Evolutionary conservation across 257 asterid genomes (phyloP).

Genomic region (Catharanthus roseus): DNA sequence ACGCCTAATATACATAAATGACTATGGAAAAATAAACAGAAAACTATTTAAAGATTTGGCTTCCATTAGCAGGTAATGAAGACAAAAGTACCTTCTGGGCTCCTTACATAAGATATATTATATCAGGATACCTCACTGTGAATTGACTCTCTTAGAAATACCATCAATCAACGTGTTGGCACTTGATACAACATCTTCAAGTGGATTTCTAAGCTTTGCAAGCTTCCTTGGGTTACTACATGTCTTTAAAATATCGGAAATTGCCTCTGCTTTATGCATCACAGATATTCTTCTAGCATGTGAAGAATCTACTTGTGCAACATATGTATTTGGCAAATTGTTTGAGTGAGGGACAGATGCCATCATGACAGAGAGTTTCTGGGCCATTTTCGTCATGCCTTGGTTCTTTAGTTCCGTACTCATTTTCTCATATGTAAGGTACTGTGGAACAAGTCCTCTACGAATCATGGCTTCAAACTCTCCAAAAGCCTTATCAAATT

Average conservation of each 20-base stretch:
- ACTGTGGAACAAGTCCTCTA: slow-evolving; percentile 82
- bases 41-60: too few relatives aligned
- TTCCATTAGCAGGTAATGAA: not conserved
- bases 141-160: not conserved
- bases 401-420: slow-evolving; percentile 41
- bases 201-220: slow-evolving; percentile 33
- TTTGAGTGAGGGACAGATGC: slow-evolving; percentile 59
- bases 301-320: slow-evolving; percentile 26
- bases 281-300: slow-evolving; percentile 41
- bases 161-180: slow-evolving; percentile 11
- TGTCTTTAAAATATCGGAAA: slow-evolving; percentile 60
- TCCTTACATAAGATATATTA: not conserved
- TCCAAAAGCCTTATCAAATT: slow-evolving; percentile 49
- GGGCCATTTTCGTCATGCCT: slow-evolving; percentile 45
- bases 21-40: too few relatives aligned
- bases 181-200: slow-evolving; percentile 29
- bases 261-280: slow-evolving; percentile 56
- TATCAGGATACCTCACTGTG: slow-evolving; percentile 1
- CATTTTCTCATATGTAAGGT: slow-evolving; percentile 63
- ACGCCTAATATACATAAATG: too few relatives aligned
- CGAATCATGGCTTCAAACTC: slow-evolving; percentile 74
- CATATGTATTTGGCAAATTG: slow-evolving; percentile 66
- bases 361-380: slow-evolving; percentile 56
- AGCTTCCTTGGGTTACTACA: slow-evolving; percentile 49
- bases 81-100: not conserved